Evolutionary conservation across 371 early-diverging fungal genomes (phyloP).

Genomic region (Globomyces sp.): DNA sequence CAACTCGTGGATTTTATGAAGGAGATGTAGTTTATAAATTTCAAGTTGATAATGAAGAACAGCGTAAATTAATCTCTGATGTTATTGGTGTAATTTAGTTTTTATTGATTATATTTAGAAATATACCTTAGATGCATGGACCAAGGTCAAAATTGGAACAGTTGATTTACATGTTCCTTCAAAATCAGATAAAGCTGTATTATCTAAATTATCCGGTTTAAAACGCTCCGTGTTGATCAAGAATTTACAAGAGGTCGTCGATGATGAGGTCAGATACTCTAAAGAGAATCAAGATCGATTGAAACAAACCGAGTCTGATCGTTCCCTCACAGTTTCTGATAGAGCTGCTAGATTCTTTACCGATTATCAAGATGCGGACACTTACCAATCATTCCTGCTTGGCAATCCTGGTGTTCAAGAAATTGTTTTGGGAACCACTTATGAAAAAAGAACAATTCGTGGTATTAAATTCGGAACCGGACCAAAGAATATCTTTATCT

Average conservation of each 20-base stretch:
- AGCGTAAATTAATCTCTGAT: neutral
- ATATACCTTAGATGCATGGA: neutral
- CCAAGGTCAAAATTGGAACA: neutral
- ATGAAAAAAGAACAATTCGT: slow-evolving; percentile 23
- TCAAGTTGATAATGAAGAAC: slow-evolving; percentile 5
- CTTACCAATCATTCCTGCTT: slow-evolving; percentile 19
- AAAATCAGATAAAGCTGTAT: neutral
- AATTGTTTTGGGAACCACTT: slow-evolving; percentile 31
- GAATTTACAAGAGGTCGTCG: neutral
- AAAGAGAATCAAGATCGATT: slow-evolving; percentile 17
- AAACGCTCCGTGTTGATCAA: neutral
- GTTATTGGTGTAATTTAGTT: too few relatives aligned
- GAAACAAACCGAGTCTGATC: neutral
- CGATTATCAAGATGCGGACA: slow-evolving; percentile 29
- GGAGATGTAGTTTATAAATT: slow-evolving; percentile 3
- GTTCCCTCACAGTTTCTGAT: neutral
- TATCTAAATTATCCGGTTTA: neutral
- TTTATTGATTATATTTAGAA: too few relatives aligned
- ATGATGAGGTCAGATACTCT: slow-evolving; percentile 22
- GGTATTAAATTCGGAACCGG: slow-evolving; percentile 35
- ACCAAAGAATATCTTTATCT: slow-evolving; percentile 23
- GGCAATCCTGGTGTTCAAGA: slow-evolving; percentile 23
- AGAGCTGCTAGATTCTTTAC: slow-evolving; percentile 25
- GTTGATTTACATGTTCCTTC: neutral
- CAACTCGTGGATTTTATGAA: slow-evolving; percentile 7